phyloP scores from a whole-genome alignment of 768 basidiomycete genomes.

The Pleurotus tuber-regium region DNA sequence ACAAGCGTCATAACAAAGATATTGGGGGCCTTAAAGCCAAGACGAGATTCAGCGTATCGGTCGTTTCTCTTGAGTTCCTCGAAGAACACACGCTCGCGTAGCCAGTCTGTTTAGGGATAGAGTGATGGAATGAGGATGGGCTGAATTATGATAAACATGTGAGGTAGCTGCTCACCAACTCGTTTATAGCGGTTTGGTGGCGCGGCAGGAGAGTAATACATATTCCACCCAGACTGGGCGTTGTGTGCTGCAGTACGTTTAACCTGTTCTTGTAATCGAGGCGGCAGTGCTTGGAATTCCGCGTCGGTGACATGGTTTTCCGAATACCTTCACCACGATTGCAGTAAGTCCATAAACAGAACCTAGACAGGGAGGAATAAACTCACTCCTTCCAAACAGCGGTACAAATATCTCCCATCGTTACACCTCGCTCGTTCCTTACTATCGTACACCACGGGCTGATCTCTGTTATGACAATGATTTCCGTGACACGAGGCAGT shows the following conservation, averaged over 20 bases:
- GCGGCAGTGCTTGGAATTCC: conserved; percentile 59
- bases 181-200: conserved; percentile 54
- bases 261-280: conserved; percentile 69
- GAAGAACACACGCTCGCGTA: conserved; percentile 70
- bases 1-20: conserved; percentile 70
- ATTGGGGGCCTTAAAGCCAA: conserved; percentile 79
- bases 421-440: conserved; percentile 71
- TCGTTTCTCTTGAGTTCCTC: conserved; percentile 64
- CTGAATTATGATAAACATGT: conserved; percentile 24
- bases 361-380: conserved; percentile 12
- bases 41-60: conserved; percentile 50
- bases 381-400: conserved; percentile 75
- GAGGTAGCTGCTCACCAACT: no score
- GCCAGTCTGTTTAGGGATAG: conserved; percentile 55
- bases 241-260: conserved; percentile 54
- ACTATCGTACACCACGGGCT: conserved; percentile 82
- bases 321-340: conserved; percentile 59
- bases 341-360: background rate
- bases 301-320: conserved; percentile 64
- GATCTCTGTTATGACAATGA: conserved; percentile 54
- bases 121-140: background rate
- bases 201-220: conserved; percentile 49
- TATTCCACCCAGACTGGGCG: conserved; percentile 27
- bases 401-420: conserved; percentile 70
- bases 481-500: conserved; percentile 58